Conservation (phyloP, 2,329 filamentous ascomycete genomes). For the Trichoderma aggressivum region DNA sequence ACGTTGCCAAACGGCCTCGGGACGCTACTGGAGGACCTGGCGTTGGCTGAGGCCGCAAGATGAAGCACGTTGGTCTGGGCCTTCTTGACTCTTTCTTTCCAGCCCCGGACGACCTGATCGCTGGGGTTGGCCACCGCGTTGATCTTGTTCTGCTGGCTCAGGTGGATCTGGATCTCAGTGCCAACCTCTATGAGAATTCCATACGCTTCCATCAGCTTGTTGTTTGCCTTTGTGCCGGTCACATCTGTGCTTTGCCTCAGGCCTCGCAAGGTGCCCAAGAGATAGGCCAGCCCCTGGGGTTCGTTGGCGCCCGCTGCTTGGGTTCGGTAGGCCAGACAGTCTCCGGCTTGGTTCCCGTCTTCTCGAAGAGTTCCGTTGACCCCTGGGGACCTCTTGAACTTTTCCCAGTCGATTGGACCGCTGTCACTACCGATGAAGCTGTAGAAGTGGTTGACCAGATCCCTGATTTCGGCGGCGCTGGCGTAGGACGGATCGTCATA, state of each 20-base stretch:
- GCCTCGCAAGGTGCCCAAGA: neutral
- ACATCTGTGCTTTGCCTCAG: neutral
- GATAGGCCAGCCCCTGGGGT: neutral
- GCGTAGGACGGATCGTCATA: neutral
- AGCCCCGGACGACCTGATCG: neutral
- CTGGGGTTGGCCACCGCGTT: neutral
- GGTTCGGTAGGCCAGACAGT: no score
- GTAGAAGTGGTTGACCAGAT: neutral
- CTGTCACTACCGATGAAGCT: neutral
- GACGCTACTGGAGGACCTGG: neutral
- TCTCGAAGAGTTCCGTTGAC: no score
- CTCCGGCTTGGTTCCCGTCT: no score
- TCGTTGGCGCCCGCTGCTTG: neutral
- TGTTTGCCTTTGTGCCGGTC: neutral
- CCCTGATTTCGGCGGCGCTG: neutral
- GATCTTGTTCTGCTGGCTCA: neutral
- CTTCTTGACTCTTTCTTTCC: neutral
- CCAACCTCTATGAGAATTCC: neutral
- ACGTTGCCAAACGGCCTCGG: neutral
- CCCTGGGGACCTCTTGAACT: neutral
- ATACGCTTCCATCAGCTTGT: neutral
- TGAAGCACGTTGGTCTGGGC: neutral
- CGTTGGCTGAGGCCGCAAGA: neutral
- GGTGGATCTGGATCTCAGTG: neutral
- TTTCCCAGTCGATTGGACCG: neutral